Evolutionary conservation across 352 stramenopile species (phyloP).

Genomic region (Globisporangium lucens): DNA sequence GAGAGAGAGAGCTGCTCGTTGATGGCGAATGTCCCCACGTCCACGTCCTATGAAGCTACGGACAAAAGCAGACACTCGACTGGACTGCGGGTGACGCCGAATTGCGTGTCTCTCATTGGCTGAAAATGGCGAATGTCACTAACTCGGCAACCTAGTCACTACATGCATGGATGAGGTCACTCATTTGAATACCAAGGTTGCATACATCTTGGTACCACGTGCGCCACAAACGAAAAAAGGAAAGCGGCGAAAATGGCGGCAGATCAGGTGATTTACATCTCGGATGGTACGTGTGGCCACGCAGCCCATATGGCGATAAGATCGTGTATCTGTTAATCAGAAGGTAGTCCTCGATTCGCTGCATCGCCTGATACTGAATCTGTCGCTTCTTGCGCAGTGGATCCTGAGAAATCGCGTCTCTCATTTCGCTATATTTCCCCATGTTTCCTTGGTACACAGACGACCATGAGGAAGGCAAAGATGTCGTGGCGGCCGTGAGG

Average conservation of each 20-base stretch:
- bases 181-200: background rate
- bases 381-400: background rate
- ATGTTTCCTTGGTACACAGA: conserved; percentile 1
- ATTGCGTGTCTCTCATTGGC: background rate
- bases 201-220: background rate
- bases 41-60: conserved; percentile 2
- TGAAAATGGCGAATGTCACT: background rate
- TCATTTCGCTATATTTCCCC: background rate
- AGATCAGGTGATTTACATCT: conserved; percentile 45
- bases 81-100: conserved; percentile 5
- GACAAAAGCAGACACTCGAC: conserved; percentile 2
- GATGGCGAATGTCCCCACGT: conserved; percentile 8
- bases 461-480: conserved; percentile 6
- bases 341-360: background rate
- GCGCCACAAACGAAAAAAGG: background rate
- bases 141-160: background rate
- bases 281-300: conserved; percentile 31
- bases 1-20: background rate
- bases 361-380: background rate
- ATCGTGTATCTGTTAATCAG: background rate
- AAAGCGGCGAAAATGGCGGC: conserved; percentile 8
- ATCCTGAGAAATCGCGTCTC: background rate
- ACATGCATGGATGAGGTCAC: background rate
- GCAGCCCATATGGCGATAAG: background rate
- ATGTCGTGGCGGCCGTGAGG: background rate